Conservation (phyloP, 1,284 basidiomycete species). For the Trichosporon coremiiforme region DNA sequence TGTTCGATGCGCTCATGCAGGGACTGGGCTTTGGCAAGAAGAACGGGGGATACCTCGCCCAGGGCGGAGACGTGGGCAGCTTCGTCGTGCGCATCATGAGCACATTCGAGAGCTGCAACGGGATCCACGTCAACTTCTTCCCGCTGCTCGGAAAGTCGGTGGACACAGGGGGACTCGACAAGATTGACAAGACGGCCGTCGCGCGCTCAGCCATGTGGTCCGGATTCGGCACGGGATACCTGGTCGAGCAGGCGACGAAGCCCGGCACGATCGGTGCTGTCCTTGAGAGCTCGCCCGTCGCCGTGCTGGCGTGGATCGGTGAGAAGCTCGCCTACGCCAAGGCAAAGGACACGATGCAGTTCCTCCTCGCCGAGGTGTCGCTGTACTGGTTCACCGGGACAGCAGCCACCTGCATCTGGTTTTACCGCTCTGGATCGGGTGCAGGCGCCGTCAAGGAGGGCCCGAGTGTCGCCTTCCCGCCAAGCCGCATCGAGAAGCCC, state of each 20-base stretch:
- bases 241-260: slow-evolving; percentile 48
- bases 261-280: slow-evolving; percentile 56
- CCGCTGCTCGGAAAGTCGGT: slow-evolving; percentile 26
- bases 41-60: slow-evolving; percentile 47
- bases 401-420: slow-evolving; percentile 56
- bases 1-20: slow-evolving; percentile 51
- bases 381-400: slow-evolving; percentile 57
- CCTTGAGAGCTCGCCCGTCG: slow-evolving; percentile 52
- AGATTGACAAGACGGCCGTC: slow-evolving; percentile 25
- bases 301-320: slow-evolving; percentile 57
- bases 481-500: slow-evolving; percentile 45
- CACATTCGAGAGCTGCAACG: slow-evolving; percentile 38
- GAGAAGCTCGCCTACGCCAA: slow-evolving; percentile 50
- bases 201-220: slow-evolving; percentile 25
- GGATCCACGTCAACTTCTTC: slow-evolving; percentile 45
- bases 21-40: slow-evolving; percentile 48
- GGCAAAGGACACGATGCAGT: slow-evolving; percentile 26
- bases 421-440: slow-evolving; percentile 53
- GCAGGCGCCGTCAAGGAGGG: slow-evolving; percentile 22
- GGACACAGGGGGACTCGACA: slow-evolving; percentile 26
- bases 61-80: slow-evolving; percentile 54
- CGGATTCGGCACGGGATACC: slow-evolving; percentile 29
- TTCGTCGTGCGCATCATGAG: slow-evolving; percentile 39
- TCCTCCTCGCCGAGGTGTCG: slow-evolving; percentile 51
- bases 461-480: slow-evolving; percentile 8